Percentiles rank a stretch among this genome's conserved stretches.
phyloP scores from a whole-genome alignment of 2,329 filamentous ascomycete species.

The Colletotrichum tamarilloi region DNA sequence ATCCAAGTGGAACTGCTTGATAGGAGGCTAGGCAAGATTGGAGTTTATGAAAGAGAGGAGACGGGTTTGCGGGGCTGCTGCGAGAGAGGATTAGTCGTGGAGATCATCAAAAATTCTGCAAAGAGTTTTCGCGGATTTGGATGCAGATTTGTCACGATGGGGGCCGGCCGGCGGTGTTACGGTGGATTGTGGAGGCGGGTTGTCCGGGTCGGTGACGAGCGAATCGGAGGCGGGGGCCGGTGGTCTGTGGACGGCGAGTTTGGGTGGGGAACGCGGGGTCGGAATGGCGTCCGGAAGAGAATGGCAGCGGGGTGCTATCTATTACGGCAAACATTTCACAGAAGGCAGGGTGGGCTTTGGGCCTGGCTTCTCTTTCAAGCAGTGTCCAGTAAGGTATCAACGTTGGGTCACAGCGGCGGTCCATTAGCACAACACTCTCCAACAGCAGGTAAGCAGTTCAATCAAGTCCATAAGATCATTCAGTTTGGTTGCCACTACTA shows the following conservation, averaged over 20 bases:
- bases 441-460: too few species aligned
- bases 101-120: background rate
- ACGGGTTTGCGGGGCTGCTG: background rate
- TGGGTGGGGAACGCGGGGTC: background rate
- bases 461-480: too few species aligned
- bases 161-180: background rate
- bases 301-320: too few species aligned
- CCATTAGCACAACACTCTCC: too few species aligned
- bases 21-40: rapidly evolving
- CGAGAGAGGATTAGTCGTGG: background rate
- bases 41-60: background rate
- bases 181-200: background rate
- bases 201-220: slow-evolving; percentile 8
- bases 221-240: background rate
- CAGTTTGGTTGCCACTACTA: too few species aligned
- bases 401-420: too few species aligned
- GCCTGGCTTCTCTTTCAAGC: background rate
- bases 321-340: too few species aligned
- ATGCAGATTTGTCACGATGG: background rate
- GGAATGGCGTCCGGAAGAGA: background rate
- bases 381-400: too few species aligned
- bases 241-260: background rate
- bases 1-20: background rate
- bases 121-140: background rate
- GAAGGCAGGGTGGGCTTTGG: background rate